Conservation (phyloP, 208 protist species). For the Acanthamoeba sp. region DNA sequence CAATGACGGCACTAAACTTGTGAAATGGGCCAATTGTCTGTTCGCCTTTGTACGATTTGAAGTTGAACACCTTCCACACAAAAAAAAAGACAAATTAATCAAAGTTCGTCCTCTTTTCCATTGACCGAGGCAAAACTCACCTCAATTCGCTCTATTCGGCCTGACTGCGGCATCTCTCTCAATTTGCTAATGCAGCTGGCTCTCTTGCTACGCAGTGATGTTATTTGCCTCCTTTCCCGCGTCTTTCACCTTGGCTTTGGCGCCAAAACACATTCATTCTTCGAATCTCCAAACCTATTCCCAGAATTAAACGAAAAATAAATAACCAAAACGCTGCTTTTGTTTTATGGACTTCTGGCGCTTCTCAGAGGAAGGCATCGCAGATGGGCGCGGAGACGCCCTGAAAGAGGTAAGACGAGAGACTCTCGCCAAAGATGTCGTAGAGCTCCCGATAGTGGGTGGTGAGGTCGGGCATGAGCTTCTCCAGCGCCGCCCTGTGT, state of each 20-base stretch:
- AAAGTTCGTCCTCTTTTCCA: too few relatives aligned
- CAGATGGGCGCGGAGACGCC: neutral
- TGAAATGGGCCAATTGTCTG: conserved; percentile 97
- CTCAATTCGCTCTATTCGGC: conserved; percentile 45
- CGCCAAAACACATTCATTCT: neutral
- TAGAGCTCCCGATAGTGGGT: conserved; percentile 70
- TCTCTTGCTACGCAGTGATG: neutral
- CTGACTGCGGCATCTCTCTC: neutral
- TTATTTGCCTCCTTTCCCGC: neutral
- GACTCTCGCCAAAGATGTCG: conserved; percentile 76
- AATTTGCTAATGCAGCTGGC: too few relatives aligned
- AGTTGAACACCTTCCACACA: conserved; percentile 95
- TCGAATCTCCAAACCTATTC: too few relatives aligned
- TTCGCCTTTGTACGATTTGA: conserved; percentile 98
- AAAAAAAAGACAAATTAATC: neutral
- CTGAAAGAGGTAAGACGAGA: conserved; percentile 54
- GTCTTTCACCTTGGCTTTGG: neutral
- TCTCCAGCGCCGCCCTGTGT: conserved; percentile 48
- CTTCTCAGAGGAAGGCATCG: neutral
- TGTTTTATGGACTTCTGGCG: neutral
- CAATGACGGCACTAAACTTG: conserved; percentile 98
- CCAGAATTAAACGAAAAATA: neutral
- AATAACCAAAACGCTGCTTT: neutral
- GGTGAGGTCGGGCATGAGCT: conserved; percentile 66
- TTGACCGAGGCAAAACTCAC: too few relatives aligned